Evolutionary conservation across 176 grass and related monocot species (phyloP), one percentile per base, ranked within the genome.

Genomic region (barley (Hordeum vulgare)): DNA sequence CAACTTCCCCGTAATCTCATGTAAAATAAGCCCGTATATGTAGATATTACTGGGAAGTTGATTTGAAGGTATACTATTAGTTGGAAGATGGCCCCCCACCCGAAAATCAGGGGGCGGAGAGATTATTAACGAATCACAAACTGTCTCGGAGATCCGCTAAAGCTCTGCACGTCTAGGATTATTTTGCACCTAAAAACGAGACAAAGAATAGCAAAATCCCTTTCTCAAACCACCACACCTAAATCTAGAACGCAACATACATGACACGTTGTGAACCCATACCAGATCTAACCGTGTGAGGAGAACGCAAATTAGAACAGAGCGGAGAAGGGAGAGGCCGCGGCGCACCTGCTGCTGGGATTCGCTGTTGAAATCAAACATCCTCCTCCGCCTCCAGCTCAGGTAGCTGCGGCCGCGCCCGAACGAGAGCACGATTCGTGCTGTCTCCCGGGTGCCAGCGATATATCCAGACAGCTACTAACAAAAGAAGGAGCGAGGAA

Each of bases 321-420:
- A 64, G 21, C 37, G 40, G 31, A 21, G 21, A 18, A 35, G 33
- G 18, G 9, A 34, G 23, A 17, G 70, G 40, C 9, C 1, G 39
- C n/a, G 33, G 37, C 23, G 14, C 23, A 90, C 78, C 84, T 84
- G 76, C 44, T 63, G 75, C 63, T 71, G 40, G 27, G 64, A 41
- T 28, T 72, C 51, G 56, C 80, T 61, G 79, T 74, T 82, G 74
- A 80, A 77, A 63, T 59, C 63, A 57, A 89, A 81, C 87, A 86
- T 83, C 80, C 31, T 78, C 76, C 72, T 83, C 66, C 29, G 74
- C 76, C 72, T 83, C 66, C 31, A 78, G 70, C 65, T 74, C 56
- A 89, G 34, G 61, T 78, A 39, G 66, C 80, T 20, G 80, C 57
- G 29, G 36, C 37, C 3, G 72, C 28, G 18, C 27, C 33, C 18